These are phyloP conservation scores for Brassica napus DNA, from an alignment of 345 rosid species.

Conservation along the genomic window Da-Ae NC_063447.1:2881001-2881500, in stretches of 20 bases:
- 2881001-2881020: background rate
- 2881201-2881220: background rate
- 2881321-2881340: background rate
- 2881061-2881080: background rate
- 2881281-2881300: background rate
- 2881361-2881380: background rate
- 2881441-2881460: background rate
- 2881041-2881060: background rate
- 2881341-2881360: background rate
- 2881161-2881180: background rate
- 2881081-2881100: background rate
- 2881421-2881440: background rate
- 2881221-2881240: background rate
- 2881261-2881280: background rate
- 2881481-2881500: background rate
- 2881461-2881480: background rate
- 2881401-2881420: background rate
- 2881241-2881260: conserved; percentile 1
- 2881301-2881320: background rate
- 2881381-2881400: background rate
- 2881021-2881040: background rate
- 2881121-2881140: background rate
- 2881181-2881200: background rate
- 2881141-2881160: background rate
- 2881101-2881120: conserved; percentile 1